Base-by-base conservation (phyloP, 352 stramenopile genomes). In the Pythium sp. region DNA sequence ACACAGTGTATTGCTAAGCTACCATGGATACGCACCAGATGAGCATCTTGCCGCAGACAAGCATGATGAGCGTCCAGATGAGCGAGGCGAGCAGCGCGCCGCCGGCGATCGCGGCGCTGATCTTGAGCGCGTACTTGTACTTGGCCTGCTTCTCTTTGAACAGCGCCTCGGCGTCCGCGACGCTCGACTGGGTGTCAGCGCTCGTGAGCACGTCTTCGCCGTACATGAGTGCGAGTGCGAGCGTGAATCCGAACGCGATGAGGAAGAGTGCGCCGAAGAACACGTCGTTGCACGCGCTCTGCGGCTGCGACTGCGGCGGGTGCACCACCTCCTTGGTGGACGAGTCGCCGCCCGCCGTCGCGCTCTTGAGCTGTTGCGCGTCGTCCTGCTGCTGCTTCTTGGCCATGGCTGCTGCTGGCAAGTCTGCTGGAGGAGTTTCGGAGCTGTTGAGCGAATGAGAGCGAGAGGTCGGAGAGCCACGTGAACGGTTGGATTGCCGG, bases 71-170 rank as follows among this genome's bases (percentile, higher is more conserved):
- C 24, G 77, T 87, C 79, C 79, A 87, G 22, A 82, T 4, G n/a
- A 85, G 34, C 4, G 79, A 85, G n/a, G 70, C 66, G 2, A 80
- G 32, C 5, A 84, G 69, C 3, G 75, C 68, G 46, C 75, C 77
- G 30, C 67, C 79, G n/a, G 75, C 74, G 71, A 87, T 82, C 38
- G 51, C 69, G 18, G 72, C 79, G 60, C 71, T 76, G 72, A 87
- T 84, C 53, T 74, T 75, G 41, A 80, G 54, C 54, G 79, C 79
- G 62, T 85, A 87, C 69, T 81, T 81, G 75, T 83, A 87, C 70
- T 87, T 87, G 73, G 76, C 71, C 14, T 69, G 71, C 64, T 87
- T 75, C 60, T 86, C 70, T 46, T 73, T 77, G 65, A 91, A 58
- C 22, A 70, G 43, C 41, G 59, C 56, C 41, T 67, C n/a, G 8